These are phyloP conservation scores for Aspergillus flavus DNA, from an alignment of 2,329 filamentous ascomycete genomes.

Conservation along the genomic window DNA sequence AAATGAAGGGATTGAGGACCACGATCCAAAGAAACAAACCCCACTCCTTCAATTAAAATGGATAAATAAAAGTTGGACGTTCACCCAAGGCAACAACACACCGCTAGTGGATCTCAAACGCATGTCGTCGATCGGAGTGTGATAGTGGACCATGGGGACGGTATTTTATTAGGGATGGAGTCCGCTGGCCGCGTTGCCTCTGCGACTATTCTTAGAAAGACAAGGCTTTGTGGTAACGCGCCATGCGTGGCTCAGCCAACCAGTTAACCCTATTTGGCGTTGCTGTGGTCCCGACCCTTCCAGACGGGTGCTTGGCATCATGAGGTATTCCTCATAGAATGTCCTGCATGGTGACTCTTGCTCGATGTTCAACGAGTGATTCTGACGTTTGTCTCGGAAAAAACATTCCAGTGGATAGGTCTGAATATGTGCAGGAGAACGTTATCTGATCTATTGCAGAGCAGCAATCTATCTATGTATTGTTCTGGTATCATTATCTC, in stretches of 20 bases:
- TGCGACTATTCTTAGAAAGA: slow-evolving; percentile 21
- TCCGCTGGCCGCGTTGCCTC: slow-evolving; percentile 16
- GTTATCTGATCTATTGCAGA: neutral
- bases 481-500: neutral
- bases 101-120: slow-evolving; percentile 6
- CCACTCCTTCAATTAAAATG: neutral
- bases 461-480: neutral
- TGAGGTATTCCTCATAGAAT: neutral
- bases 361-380: too few relatives aligned
- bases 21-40: slow-evolving; percentile 1
- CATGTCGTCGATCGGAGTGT: slow-evolving; percentile 14
- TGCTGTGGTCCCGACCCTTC: neutral
- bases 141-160: slow-evolving; percentile 2
- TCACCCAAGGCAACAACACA: slow-evolving; percentile 7
- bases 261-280: neutral
- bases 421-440: neutral
- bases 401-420: neutral
- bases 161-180: neutral
- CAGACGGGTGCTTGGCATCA: slow-evolving; percentile 7
- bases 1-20: slow-evolving; percentile 1
- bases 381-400: neutral
- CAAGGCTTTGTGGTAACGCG: neutral
- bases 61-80: neutral
- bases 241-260: slow-evolving; percentile 7
- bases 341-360: neutral